Evolutionary conservation across 306 rosid species (phyloP), one percentile per base, ranked within the genome.

Genomic region (Rubus parviflorus): DNA sequence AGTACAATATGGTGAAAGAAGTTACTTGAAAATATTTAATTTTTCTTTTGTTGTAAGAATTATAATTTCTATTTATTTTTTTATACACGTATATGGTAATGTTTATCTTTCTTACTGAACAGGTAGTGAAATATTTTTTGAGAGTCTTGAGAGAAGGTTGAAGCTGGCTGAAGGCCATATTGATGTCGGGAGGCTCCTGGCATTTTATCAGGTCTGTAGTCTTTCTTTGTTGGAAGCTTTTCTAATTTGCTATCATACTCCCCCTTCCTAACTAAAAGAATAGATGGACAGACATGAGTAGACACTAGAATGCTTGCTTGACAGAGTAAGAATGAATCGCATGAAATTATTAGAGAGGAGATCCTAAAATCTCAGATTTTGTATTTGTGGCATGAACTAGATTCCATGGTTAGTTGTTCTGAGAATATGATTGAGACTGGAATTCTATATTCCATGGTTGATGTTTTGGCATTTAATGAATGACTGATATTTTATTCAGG

Each of bases 141-240:
- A 88, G 81, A 81, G 79, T 79, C 81, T 88, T 70, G 89, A 89
- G 83, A 89, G 83, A 88, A 87, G 90, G 80, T 80, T 88, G 73
- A 89, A 87, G 83, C 70, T 91, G 84, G 96, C 93, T 35, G 97
- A 92, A 86, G 94, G 92, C 77, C 99, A 92, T 79, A 82, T 95
- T 86, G 99, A 95, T 83, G 98, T 93, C 40, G 96, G 96, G 74
- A 88, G 99, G 86, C 97, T 91, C 85, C 86, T 95, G 83, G 89
- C 89, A n/a, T 86, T 83, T 77, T 95, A 92, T 78, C 97, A 92
- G 99, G 99, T 92, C 79, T 61, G 83, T 83, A 77, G 20, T 63
- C 79, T 38, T 57, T 77, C 51, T 23, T 2, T 47, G 47, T 51
- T 41, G 8, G 49, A 53, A 35, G 69, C 46, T 46, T 69, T 52